Evolutionary conservation across 2,329 filamentous ascomycete species (phyloP).

Genomic region (Seiridium cupressi): DNA sequence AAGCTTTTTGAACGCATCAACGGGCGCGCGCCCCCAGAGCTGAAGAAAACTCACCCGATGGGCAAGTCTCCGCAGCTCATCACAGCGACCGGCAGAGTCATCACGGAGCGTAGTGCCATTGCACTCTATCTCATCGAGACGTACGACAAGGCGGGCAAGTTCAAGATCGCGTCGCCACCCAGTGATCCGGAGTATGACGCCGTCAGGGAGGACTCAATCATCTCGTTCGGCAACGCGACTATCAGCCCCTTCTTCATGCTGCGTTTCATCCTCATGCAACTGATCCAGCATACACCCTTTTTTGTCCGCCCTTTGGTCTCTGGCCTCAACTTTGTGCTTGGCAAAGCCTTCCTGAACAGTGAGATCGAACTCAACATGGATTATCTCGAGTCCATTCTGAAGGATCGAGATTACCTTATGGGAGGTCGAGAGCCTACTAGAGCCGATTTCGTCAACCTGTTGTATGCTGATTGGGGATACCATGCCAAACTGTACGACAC

Average conservation of each 20-base stretch:
- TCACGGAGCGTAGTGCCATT: constrained; percentile 18
- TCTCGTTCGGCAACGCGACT: constrained; percentile 14
- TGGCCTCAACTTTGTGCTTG: constrained; percentile 4
- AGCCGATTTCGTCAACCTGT: constrained; percentile 14
- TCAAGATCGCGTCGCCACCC: constrained; percentile 6
- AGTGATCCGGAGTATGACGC: constrained; percentile 7
- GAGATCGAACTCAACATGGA: constrained; percentile 11
- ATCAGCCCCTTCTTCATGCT: constrained; percentile 10
- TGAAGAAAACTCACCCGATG: constrained; percentile 13
- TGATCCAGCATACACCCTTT: constrained; percentile 12
- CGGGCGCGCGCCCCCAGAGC: constrained; percentile 8
- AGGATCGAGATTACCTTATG: constrained; percentile 14
- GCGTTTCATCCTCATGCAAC: constrained; percentile 9
- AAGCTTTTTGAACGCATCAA: constrained; percentile 12
- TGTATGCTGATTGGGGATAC: constrained; percentile 14
- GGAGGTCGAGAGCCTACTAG: constrained; percentile 15
- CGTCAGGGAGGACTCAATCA: constrained; percentile 15
- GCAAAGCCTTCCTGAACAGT: constrained; percentile 13
- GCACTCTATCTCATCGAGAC: constrained; percentile 15
- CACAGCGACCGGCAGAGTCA: constrained; percentile 14
- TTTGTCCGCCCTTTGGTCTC: constrained; percentile 10
- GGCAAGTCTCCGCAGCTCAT: constrained; percentile 18
- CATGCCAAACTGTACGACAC: constrained; percentile 13
- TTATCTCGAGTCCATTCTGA: constrained; percentile 10
- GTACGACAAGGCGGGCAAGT: constrained; percentile 13